Evolutionary conservation across 495 filamentous ascomycete genomes (phyloP).

Genomic region (Terfezia boudieri): DNA sequence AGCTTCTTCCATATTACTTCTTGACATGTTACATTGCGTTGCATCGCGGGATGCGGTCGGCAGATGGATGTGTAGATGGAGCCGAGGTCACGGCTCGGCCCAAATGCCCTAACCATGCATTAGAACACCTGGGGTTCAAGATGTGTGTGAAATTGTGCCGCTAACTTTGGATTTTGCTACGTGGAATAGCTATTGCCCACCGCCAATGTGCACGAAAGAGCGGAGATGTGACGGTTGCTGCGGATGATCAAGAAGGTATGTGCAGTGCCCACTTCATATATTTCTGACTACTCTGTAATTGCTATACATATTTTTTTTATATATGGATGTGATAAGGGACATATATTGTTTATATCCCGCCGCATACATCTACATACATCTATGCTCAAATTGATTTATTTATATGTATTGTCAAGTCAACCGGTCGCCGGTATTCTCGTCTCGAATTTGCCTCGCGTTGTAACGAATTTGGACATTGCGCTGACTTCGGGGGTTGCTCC

Average conservation of each 20-base stretch:
- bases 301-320: background rate
- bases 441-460: too few species aligned
- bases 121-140: too few species aligned
- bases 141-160: too few species aligned
- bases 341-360: background rate
- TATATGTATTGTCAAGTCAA: background rate
- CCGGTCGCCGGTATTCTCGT: background rate
- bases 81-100: too few species aligned
- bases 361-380: background rate
- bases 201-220: constrained; percentile 67
- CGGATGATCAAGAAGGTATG: background rate
- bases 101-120: too few species aligned
- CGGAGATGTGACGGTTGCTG: constrained; percentile 1
- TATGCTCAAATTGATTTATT: background rate
- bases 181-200: constrained; percentile 40
- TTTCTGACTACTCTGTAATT: too few species aligned
- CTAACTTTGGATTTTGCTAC: too few species aligned
- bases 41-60: too few species aligned
- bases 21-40: constrained; percentile 17
- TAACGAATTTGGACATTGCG: too few species aligned
- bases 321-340: background rate
- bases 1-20: constrained; percentile 1
- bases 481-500: background rate
- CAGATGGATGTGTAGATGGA: too few species aligned
- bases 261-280: background rate